Evolutionary conservation across 2,329 filamentous ascomycete genomes (phyloP), one percentile per base, ranked within the genome.

Genomic region (Neopestalotiopsis sp.): DNA sequence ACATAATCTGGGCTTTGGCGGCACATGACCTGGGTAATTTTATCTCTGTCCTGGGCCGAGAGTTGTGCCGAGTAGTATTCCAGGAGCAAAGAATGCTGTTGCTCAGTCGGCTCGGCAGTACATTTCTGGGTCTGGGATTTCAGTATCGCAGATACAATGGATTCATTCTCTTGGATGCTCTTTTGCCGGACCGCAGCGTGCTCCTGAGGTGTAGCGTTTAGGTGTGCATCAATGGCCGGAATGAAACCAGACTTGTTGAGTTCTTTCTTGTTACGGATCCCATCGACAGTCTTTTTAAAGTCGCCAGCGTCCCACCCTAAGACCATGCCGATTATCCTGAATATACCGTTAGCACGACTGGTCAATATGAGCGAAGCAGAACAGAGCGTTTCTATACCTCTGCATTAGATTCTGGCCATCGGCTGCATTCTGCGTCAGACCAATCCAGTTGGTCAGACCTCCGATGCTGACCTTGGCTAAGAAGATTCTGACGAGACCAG

Each of bases 351-450:
- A 76, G 62, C 9, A 38, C 10, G 34, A 38, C 34, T 38, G 34
- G 1, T 38, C 10, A 10, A 38, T 38, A 38, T 38, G 34, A 28
- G 24, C 24, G 3, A 28, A 28, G 24, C 24, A 28, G 24, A 28
- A 28, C 24, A 28, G 24, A 28, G 24, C 24, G 24, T 28, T 3
- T 5, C 5, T 4, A 17, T 72, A 84, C 83, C 82, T 82, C 78
- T 95, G 93, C 72, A 96, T 78, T 9, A 95, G 78, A 76, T 95
- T 96, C 91, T 94, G 93, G 61, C 93, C 93, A 72, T 94, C 92
- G 71, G 94, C 89, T 0, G 90, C 88, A 61, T 89, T 89, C 61
- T 88, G 87, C 0, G 91, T 94, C 52, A 94, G 78, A 0, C 93
- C 92, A 12, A 95, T 86, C 91, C 91, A 95, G 77, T 94, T 95